Evolutionary conservation across 2,329 filamentous ascomycete genomes (phyloP).

Genomic region (Didymella segeticola): DNA sequence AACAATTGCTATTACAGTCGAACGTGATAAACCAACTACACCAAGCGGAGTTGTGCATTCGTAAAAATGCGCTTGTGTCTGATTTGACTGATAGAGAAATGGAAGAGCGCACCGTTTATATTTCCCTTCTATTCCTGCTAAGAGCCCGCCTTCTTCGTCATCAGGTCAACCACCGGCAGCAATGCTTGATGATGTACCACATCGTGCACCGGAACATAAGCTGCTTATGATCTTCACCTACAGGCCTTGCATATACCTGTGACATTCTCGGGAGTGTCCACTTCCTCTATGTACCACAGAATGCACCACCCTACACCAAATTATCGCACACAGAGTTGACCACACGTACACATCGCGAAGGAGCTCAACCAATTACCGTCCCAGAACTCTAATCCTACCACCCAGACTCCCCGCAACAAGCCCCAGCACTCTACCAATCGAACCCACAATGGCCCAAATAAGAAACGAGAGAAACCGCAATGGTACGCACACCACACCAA

Average conservation of each 20-base stretch:
- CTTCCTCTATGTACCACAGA: too few species aligned
- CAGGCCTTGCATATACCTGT: too few species aligned
- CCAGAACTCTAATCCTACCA: constrained; percentile 1
- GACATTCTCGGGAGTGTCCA: too few species aligned
- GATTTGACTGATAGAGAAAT: constrained; percentile 16
- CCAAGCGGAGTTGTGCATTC: constrained; percentile 31
- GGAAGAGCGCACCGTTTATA: not conserved
- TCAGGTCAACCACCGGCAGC: too few species aligned
- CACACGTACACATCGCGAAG: not conserved
- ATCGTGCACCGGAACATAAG: too few species aligned
- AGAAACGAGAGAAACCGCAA: constrained; percentile 21
- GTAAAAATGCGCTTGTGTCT: constrained; percentile 26
- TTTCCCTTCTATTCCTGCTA: too few species aligned
- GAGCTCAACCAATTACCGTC: not conserved
- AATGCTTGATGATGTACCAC: too few species aligned
- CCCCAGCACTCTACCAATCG: not conserved
- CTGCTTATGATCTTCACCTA: too few species aligned
- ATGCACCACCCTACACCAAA: not conserved
- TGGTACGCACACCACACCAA: constrained; percentile 33
- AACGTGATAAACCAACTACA: constrained; percentile 48
- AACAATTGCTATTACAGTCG: constrained; percentile 45
- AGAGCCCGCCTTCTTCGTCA: too few species aligned
- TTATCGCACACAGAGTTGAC: too few species aligned
- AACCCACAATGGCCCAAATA: constrained; percentile 18
- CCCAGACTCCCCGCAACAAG: not conserved